A percentile compares a stretch with the other conserved stretches of the same genome.
Evolutionary conservation across 306 rosid genomes (phyloP).

Genomic region (Cicer bijugum): DNA sequence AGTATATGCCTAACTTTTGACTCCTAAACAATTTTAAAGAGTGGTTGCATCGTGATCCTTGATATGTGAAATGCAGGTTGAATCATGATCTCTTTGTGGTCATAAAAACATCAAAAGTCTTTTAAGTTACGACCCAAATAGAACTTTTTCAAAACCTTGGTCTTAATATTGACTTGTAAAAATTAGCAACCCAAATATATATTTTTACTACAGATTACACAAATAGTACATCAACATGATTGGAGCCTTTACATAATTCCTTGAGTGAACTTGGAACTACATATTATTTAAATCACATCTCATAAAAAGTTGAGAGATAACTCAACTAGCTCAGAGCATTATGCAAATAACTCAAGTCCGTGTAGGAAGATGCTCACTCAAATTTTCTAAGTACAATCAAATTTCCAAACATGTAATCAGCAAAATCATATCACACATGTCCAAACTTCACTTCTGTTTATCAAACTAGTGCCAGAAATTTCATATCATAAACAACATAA

Average conservation of each 20-base stretch:
- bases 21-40: not conserved
- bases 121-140: not conserved
- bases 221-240: conserved; percentile 25
- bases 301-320: conserved; percentile 36
- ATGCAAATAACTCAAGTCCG: conserved; percentile 23
- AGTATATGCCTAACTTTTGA: not conserved
- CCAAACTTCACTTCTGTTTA: conserved; percentile 41
- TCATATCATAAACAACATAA: conserved; percentile 47
- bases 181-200: not conserved
- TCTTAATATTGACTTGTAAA: not conserved
- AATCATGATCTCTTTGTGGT: not conserved
- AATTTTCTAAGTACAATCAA: conserved; percentile 44
- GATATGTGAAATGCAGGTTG: not conserved
- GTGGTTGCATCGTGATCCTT: not conserved
- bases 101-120: not conserved
- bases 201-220: conserved; percentile 20
- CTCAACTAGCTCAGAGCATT: conserved; percentile 13
- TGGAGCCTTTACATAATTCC: conserved; percentile 41
- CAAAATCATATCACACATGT: conserved; percentile 52
- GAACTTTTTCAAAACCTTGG: not conserved
- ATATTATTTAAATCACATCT: conserved; percentile 45
- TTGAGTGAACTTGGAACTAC: conserved; percentile 37
- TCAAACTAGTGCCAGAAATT: conserved; percentile 46
- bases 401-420: conserved; percentile 47
- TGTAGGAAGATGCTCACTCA: conserved; percentile 34